Conservation (phyloP, 2,329 filamentous ascomycete genomes). For the Lasiodiplodia sp. region DNA sequence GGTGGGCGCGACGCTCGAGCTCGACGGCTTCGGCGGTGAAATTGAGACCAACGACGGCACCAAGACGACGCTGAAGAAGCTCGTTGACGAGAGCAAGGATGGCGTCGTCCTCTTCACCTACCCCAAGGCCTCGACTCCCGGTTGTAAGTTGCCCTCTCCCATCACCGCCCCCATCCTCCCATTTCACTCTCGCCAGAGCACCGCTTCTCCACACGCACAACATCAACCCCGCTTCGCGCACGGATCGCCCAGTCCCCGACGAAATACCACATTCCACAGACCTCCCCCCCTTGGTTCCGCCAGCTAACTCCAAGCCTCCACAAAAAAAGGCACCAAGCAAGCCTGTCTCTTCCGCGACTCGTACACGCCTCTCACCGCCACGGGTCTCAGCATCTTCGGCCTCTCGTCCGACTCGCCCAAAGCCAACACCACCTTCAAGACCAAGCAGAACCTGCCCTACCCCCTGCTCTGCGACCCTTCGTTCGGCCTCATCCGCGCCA, state of each 20-base stretch:
- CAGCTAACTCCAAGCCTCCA: background rate
- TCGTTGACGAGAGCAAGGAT: slow-evolving; percentile 81
- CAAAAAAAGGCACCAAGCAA: slow-evolving; percentile 85
- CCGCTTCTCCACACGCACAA: slow-evolving; percentile 5
- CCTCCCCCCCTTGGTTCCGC: background rate
- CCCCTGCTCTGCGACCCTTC: slow-evolving; percentile 83
- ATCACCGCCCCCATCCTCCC: background rate
- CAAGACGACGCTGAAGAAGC: slow-evolving; percentile 78
- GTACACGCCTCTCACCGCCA: slow-evolving; percentile 76
- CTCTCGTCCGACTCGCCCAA: slow-evolving; percentile 88
- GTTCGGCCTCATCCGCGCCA: slow-evolving; percentile 77
- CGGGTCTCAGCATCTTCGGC: slow-evolving; percentile 86
- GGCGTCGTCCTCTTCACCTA: slow-evolving; percentile 96
- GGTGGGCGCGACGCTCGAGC: slow-evolving; percentile 60
- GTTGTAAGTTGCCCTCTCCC: slow-evolving; percentile 71
- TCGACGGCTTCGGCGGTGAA: slow-evolving; percentile 68
- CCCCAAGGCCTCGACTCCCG: slow-evolving; percentile 90
- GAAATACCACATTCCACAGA: background rate
- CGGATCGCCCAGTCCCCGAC: background rate
- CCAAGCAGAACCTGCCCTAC: slow-evolving; percentile 89
- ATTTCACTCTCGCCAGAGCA: slow-evolving; percentile 9
- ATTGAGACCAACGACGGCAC: slow-evolving; percentile 85
- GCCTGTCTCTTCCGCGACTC: slow-evolving; percentile 91
- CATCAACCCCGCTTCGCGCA: slow-evolving; percentile 1
- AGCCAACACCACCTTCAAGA: slow-evolving; percentile 90